Percentiles rank a stretch among this genome's conserved stretches.
phyloP scores from a whole-genome alignment of 2,329 filamentous ascomycete species.

The Colletotrichum godetiae region DNA sequence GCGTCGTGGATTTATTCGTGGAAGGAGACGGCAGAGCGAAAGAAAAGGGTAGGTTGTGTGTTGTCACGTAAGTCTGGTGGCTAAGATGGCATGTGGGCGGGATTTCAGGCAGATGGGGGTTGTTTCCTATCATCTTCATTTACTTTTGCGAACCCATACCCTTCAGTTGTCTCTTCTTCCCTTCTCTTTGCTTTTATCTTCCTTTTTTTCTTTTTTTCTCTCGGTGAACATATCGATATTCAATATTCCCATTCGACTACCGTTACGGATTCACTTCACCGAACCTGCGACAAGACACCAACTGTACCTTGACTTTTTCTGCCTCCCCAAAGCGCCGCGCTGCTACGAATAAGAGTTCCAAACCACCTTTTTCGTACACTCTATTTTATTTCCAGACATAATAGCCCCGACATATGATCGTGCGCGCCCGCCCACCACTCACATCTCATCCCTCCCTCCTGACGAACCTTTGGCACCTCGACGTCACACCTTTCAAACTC shows the following conservation, averaged over 20 bases:
- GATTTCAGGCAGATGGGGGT: conserved; percentile 6
- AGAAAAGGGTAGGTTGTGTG: background rate
- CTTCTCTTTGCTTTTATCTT: conserved; percentile 5
- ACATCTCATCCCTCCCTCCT: conserved; percentile 10
- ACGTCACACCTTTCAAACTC: conserved; percentile 33
- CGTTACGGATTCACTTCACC: background rate
- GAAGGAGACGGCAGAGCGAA: background rate
- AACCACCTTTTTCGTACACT: background rate
- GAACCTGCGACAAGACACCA: background rate
- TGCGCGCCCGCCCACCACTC: conserved; percentile 25
- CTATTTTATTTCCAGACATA: background rate
- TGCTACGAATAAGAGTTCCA: conserved; percentile 2
- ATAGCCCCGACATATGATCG: conserved; percentile 1
- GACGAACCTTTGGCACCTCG: conserved; percentile 6
- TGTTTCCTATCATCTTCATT: background rate
- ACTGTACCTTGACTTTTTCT: background rate
- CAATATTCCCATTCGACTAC: background rate
- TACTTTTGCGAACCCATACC: background rate
- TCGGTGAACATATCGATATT: background rate
- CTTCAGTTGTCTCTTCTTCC: background rate
- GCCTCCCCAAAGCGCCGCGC: background rate
- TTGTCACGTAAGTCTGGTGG: conserved; percentile 11
- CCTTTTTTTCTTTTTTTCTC: too few species aligned
- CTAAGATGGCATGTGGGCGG: conserved; percentile 19
- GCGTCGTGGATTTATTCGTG: conserved; percentile 11